Evolutionary conservation across 2,329 filamentous ascomycete species (phyloP), one percentile per base, ranked within the genome.

Genomic region (Annulohypoxylon truncatum): DNA sequence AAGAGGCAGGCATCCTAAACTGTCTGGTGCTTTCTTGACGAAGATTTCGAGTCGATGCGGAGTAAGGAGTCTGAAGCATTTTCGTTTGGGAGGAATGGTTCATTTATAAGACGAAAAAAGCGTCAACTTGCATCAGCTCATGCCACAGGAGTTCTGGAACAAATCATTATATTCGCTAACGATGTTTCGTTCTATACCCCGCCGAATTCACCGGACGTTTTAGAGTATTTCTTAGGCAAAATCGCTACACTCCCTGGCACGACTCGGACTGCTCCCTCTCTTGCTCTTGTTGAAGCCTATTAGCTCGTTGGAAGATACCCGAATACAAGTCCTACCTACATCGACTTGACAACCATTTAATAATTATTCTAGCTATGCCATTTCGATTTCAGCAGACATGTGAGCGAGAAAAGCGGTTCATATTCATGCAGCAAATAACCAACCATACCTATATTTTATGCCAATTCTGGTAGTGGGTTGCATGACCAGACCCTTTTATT

Each of bases 171-270:
- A 29, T 35, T 31, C 29, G 42, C 60, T 28, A 24, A 57, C 42
- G 38, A 35, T 29, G 44, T 57, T 52, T 57, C 53, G 62, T 44
- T 64, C 24, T 67, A 72, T 72, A 71, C 62, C 66, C 61, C 57
- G 20, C 54, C 46, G 20, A 58, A 64, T 42, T 64, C 58, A 53
- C 53, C 29, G 60, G 59, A 38, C 22, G 46, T 28, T 42, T 56
- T 56, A 55, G 52, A 42, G 48, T 59, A 61, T 63, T 54, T 46
- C 40, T 54, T 68, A 59, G 53, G 64, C 53, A 66, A 64, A 59
- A 69, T 65, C 69, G 64, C 65, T 72, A 46, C 59, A 55, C 53
- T 65, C 42, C 59, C 46, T 47, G 28, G 35, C 33, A 53, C 15
- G 4, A 44, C 8, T 46, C 33, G 35, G 50, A 33, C 47, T 62